Evolutionary conservation across 768 basidiomycete genomes (phyloP), one percentile per base, ranked within the genome.

Genomic region (Mycena vulgaris): DNA sequence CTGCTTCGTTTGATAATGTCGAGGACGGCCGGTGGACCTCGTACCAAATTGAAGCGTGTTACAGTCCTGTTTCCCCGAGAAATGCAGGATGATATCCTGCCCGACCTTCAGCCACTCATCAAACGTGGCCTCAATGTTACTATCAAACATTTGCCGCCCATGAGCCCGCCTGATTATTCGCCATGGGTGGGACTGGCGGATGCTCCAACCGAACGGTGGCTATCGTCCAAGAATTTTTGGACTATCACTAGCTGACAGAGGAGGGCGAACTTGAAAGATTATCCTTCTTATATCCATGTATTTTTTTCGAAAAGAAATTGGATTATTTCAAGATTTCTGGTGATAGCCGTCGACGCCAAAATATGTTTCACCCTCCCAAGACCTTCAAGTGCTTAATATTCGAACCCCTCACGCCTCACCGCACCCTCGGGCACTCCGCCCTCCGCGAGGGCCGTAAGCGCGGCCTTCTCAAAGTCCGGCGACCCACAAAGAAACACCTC

Each of bases 401-500:
- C 78, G 75, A 88, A 90, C 6, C 80, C 83, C 71, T 86, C 87
- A 33, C 77, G 75, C 23, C 63, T 80, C 25, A 89, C 78, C 0
- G 66, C 72, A 40, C 69, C 75, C 17, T 76, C 69, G 21, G 81
- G 76, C 13, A 85, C 74, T 5, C 86, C 87, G 42, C 80, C 66
- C 6, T 75, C 78, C 4, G 70, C 76, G 66, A 89, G 70, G 1
- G 76, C 75, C 6, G 69, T 73, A n/a, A 84, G 53, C 2, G 84
- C 79, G 30, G 75, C 75, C 51, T 79, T 74, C 74, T 89, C 88
- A 60, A 88, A 89, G 3, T 72, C 75, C 27, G 77, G 79, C 1
- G 89, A 86, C 4, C 89, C 89, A 75, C 89, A 90, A 16, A 90
- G 51, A 68, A 83, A 90, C 1, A 79, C 75, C n/a, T 81, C 76